These are phyloP conservation scores for Trichothecium sympodiale DNA, from an alignment of 2,329 filamentous ascomycete genomes.

Conservation along the genomic window DNA sequence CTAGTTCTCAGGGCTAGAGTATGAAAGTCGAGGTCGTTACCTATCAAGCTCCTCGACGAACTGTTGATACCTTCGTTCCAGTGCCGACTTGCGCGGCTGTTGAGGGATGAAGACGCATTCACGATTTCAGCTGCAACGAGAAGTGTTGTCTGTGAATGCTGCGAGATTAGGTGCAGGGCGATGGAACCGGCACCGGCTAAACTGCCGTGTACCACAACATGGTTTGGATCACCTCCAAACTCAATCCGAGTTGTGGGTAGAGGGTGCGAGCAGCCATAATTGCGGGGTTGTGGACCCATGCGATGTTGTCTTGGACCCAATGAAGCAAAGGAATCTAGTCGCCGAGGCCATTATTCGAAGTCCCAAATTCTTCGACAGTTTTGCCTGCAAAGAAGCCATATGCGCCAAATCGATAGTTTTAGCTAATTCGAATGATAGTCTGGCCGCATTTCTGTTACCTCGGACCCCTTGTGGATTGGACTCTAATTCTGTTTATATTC, in stretches of 20 bases:
- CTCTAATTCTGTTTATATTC: constrained; percentile 38
- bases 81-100: constrained; percentile 29
- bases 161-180: constrained; percentile 33
- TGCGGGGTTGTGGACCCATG: constrained; percentile 14
- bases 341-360: constrained; percentile 51
- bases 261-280: not conserved
- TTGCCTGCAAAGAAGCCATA: constrained; percentile 53
- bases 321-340: constrained; percentile 50
- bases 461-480: constrained; percentile 37
- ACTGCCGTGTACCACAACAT: constrained; percentile 50
- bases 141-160: constrained; percentile 32
- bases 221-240: constrained; percentile 47
- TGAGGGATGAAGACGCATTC: constrained; percentile 39
- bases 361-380: constrained; percentile 40
- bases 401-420: constrained; percentile 52
- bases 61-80: constrained; percentile 36
- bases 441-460: constrained; percentile 27
- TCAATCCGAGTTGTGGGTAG: constrained; percentile 7
- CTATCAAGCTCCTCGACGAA: constrained; percentile 20
- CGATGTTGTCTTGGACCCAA: constrained; percentile 52
- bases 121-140: constrained; percentile 35
- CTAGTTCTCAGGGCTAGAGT: no score
- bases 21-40: no score
- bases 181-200: constrained; percentile 51
- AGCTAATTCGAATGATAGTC: constrained; percentile 44